These are phyloP conservation scores for Gastroboletus turbinatus DNA, from an alignment of 1,284 basidiomycete genomes.

Conservation along the genomic window DNA sequence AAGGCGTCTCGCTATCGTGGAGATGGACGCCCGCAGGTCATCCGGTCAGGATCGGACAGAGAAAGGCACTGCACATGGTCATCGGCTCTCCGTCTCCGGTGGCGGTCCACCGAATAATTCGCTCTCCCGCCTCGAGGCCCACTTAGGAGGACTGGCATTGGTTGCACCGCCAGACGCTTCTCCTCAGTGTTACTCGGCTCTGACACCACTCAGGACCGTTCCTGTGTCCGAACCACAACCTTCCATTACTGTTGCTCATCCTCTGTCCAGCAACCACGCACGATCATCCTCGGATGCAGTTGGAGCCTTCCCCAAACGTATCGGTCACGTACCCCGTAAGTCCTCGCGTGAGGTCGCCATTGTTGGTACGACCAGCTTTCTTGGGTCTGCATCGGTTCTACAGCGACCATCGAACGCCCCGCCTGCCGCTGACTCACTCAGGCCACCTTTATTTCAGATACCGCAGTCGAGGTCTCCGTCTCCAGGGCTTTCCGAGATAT, in stretches of 20 bases:
- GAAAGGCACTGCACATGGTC: slow-evolving; percentile 29
- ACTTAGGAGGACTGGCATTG: slow-evolving; percentile 56
- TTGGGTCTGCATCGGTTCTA: slow-evolving; percentile 27
- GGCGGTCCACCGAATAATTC: slow-evolving; percentile 32
- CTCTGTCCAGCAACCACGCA: slow-evolving; percentile 32
- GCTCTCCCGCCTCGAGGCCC: slow-evolving; percentile 43
- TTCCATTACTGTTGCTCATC: slow-evolving; percentile 22
- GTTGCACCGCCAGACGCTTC: slow-evolving; percentile 68
- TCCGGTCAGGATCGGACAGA: slow-evolving; percentile 25
- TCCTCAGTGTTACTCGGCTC: slow-evolving; percentile 48
- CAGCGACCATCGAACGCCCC: slow-evolving; percentile 23
- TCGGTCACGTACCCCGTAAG: slow-evolving; percentile 35
- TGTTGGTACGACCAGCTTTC: slow-evolving; percentile 43
- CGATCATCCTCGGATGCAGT: slow-evolving; percentile 49
- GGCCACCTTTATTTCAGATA: slow-evolving; percentile 51
- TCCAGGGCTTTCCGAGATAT: slow-evolving; percentile 38
- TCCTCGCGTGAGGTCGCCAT: slow-evolving; percentile 58
- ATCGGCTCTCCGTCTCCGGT: slow-evolving; percentile 26
- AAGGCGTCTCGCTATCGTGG: slow-evolving; percentile 63
- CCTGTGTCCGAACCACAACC: slow-evolving; percentile 32
- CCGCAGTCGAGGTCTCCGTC: slow-evolving; percentile 51
- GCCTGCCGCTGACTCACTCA: slow-evolving; percentile 25
- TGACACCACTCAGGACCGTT: slow-evolving; percentile 51
- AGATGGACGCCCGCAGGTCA: slow-evolving; percentile 42
- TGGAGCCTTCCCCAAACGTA: slow-evolving; percentile 12